phyloP scores from a whole-genome alignment of 2,329 filamentous ascomycete species.

The Fusarium sacchari region DNA sequence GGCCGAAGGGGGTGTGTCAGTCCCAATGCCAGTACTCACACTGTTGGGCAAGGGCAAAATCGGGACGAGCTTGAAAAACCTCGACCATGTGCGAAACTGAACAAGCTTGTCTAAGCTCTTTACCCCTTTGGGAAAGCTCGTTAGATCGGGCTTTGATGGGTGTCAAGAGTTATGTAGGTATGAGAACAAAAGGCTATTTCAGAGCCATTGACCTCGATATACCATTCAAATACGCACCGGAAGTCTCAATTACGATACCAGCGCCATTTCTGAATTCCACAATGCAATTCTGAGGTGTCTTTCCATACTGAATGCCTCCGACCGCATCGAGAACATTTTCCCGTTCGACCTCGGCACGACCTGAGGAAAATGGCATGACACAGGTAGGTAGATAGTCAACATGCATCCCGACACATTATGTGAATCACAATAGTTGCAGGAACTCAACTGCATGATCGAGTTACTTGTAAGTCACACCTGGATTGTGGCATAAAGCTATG shows the following conservation, averaged over 20 bases:
- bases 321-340: not conserved
- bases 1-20: conserved; percentile 34
- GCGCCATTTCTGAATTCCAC: not conserved
- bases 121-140: conserved; percentile 38
- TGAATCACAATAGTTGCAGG: not conserved
- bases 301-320: conserved; percentile 3
- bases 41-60: conserved; percentile 32
- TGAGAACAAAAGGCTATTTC: not conserved
- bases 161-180: not conserved
- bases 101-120: conserved; percentile 39
- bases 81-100: conserved; percentile 33
- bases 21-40: not conserved
- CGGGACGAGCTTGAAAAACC: conserved; percentile 28
- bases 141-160: conserved; percentile 11
- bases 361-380: conserved; percentile 1
- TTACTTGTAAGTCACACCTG: not conserved
- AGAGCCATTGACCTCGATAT: conserved; percentile 24
- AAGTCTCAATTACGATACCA: not conserved
- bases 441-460: conserved; percentile 13
- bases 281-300: not conserved
- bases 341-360: conserved; percentile 18
- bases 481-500: not conserved
- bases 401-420: not conserved
- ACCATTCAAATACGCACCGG: not conserved
- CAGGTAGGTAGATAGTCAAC: not conserved